Evolutionary conservation across 2,329 filamentous ascomycete species (phyloP).

Genomic region (Cercospora sesami): DNA sequence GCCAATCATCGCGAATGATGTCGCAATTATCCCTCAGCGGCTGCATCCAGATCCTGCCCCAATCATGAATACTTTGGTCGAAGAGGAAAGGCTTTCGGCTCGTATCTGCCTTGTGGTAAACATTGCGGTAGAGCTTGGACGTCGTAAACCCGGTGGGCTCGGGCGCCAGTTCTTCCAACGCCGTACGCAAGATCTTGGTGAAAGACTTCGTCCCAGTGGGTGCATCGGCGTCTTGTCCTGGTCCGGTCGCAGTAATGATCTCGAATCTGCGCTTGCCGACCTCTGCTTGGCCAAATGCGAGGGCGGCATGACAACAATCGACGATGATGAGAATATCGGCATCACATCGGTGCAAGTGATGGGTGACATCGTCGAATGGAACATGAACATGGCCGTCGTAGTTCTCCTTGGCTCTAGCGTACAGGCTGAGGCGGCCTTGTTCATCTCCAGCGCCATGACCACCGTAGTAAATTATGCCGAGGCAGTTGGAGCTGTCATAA

Average conservation of each 20-base stretch:
- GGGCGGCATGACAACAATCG: constrained; percentile 18
- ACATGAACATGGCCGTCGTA: constrained; percentile 7
- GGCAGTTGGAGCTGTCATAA: constrained; percentile 12
- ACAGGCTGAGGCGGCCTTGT: constrained; percentile 5
- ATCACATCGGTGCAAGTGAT: constrained; percentile 10
- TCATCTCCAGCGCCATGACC: constrained; percentile 14
- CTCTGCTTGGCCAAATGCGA: constrained; percentile 12
- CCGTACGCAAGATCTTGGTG: constrained; percentile 8
- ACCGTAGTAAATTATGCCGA: constrained; percentile 19
- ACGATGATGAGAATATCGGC: constrained; percentile 16
- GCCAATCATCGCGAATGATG: neutral
- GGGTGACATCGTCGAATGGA: constrained; percentile 15
- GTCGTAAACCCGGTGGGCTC: constrained; percentile 12
- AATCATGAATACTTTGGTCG: constrained; percentile 18
- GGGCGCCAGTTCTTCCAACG: constrained; percentile 6
- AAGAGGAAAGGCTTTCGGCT: constrained; percentile 16
- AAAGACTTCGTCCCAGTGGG: constrained; percentile 6
- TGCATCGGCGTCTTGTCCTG: neutral
- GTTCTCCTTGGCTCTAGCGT: constrained; percentile 1
- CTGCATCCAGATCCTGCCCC: constrained; percentile 12
- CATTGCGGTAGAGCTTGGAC: constrained; percentile 17
- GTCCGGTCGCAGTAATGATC: constrained; percentile 12
- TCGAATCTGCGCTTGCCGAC: constrained; percentile 18
- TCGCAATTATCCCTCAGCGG: neutral
- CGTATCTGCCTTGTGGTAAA: constrained; percentile 12